These are phyloP conservation scores for Verbena officinalis DNA, from an alignment of 257 asterid species.

Conservation along the genomic window DNA sequence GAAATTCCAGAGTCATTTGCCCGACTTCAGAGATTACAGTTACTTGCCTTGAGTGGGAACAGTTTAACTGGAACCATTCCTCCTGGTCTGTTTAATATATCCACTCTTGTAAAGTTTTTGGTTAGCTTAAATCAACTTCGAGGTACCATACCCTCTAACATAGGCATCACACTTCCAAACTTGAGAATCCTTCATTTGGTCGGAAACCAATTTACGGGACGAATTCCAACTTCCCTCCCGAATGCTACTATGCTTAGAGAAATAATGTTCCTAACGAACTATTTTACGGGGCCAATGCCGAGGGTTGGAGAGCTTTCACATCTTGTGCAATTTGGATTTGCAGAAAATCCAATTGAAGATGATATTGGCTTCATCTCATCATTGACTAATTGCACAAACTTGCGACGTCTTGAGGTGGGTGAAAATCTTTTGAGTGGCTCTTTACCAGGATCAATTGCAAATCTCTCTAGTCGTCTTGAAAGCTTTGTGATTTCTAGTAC, in stretches of 20 bases:
- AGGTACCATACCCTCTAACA: constrained; percentile 34
- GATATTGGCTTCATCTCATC: constrained; percentile 38
- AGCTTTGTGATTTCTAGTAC: constrained; percentile 21
- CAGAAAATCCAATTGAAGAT: constrained; percentile 21
- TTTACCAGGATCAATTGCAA: constrained; percentile 32
- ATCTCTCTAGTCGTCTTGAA: constrained; percentile 33
- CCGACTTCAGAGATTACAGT: constrained; percentile 26
- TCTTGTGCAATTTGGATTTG: constrained; percentile 13
- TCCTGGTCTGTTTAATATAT: constrained; percentile 34
- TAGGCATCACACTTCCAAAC: constrained; percentile 25
- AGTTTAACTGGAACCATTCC: constrained; percentile 36
- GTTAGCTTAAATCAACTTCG: constrained; percentile 24
- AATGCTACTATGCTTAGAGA: constrained; percentile 26
- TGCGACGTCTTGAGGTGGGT: constrained; percentile 18
- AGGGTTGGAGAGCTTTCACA: constrained; percentile 23
- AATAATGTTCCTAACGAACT: constrained; percentile 19
- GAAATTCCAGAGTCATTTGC: constrained; percentile 39
- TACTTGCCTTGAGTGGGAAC: constrained; percentile 23
- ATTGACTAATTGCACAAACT: constrained; percentile 36
- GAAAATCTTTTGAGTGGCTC: constrained; percentile 36
- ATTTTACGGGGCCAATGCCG: constrained; percentile 31
- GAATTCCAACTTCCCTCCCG: constrained; percentile 33
- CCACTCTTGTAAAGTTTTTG: constrained; percentile 20
- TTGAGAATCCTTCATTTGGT: constrained; percentile 24
- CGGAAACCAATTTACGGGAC: constrained; percentile 31